These are phyloP conservation scores for Corrigiola litoralis DNA, from an alignment of 179 eudicot species.

Conservation along the genomic window DNA sequence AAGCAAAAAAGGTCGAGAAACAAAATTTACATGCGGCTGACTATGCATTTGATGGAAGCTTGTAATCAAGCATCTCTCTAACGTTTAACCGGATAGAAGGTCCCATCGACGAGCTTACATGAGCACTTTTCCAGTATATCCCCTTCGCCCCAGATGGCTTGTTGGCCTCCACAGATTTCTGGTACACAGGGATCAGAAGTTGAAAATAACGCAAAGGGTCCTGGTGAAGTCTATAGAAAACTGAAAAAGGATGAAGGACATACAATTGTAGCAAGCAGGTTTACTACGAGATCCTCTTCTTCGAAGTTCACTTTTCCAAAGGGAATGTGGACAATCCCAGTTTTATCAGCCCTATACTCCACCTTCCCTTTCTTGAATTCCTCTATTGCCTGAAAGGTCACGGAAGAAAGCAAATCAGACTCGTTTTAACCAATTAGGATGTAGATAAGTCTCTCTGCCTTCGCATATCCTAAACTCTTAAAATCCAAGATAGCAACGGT, in stretches of 20 bases:
- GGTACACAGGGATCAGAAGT: slow-evolving; percentile 8
- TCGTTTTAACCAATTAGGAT: not conserved
- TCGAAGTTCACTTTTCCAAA: slow-evolving; percentile 84
- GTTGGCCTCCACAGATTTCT: slow-evolving; percentile 95
- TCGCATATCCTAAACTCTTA: not conserved
- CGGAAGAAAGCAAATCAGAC: not conserved
- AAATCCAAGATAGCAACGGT: too few species aligned
- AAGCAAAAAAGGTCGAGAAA: slow-evolving; percentile 14
- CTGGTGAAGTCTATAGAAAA: not conserved
- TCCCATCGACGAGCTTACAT: slow-evolving; percentile 93
- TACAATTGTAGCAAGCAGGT: slow-evolving; percentile 82
- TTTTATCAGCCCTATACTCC: slow-evolving; percentile 91
- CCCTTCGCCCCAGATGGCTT: slow-evolving; percentile 92
- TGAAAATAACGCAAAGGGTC: not conserved
- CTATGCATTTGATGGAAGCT: slow-evolving; percentile 39
- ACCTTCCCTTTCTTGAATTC: slow-evolving; percentile 98
- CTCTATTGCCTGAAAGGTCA: slow-evolving; percentile 64
- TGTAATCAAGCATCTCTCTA: slow-evolving; percentile 80
- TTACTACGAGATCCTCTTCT: slow-evolving; percentile 76
- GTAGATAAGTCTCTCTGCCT: not conserved
- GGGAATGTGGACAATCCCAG: slow-evolving; percentile 95
- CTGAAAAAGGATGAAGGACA: slow-evolving; percentile 11
- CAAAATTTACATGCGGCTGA: slow-evolving; percentile 25
- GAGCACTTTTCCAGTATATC: slow-evolving; percentile 95
- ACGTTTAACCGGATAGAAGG: slow-evolving; percentile 76